phyloP scores from a whole-genome alignment of 2,329 filamentous ascomycete species.

The Rosellinia necatrix region DNA sequence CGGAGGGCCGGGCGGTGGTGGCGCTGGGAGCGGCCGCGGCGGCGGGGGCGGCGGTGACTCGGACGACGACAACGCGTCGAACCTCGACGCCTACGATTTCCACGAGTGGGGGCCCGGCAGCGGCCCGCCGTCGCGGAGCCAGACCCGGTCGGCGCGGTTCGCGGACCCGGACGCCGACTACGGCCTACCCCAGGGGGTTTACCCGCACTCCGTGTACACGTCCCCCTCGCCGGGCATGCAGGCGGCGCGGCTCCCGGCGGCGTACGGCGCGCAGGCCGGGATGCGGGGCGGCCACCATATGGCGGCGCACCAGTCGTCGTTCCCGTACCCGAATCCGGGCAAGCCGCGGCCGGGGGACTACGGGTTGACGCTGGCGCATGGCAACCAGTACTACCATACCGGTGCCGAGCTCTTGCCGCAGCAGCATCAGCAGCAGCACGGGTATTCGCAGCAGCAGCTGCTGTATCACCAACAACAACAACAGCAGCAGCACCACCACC shows the following conservation, averaged over 20 bases:
- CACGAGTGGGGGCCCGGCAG: constrained; percentile 26
- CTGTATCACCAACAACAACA: no score
- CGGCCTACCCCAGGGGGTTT: constrained; percentile 28
- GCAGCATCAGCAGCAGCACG: constrained; percentile 27
- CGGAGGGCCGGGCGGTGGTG: constrained; percentile 32
- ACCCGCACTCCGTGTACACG: constrained; percentile 24
- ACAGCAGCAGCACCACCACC: constrained; percentile 26
- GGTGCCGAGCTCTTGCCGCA: constrained; percentile 32
- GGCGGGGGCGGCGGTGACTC: constrained; percentile 44
- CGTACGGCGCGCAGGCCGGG: constrained; percentile 27
- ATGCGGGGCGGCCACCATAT: constrained; percentile 22
- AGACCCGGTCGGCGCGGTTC: constrained; percentile 39
- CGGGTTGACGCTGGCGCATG: constrained; percentile 37
- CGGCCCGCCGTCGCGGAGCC: constrained; percentile 38
- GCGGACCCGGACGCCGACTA: constrained; percentile 43
- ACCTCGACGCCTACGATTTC: constrained; percentile 50
- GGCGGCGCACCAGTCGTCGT: constrained; percentile 39
- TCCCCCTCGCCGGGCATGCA: constrained; percentile 24
- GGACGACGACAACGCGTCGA: constrained; percentile 47
- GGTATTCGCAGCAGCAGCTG: no score
- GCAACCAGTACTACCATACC: constrained; percentile 48
- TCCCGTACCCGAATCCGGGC: constrained; percentile 43
- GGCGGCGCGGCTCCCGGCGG: constrained; percentile 20
- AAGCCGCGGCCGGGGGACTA: constrained; percentile 48
- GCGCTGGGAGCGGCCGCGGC: constrained; percentile 43